Evolutionary conservation across 2,329 filamentous ascomycete genomes (phyloP).

Genomic region (Talaromyces sp.): DNA sequence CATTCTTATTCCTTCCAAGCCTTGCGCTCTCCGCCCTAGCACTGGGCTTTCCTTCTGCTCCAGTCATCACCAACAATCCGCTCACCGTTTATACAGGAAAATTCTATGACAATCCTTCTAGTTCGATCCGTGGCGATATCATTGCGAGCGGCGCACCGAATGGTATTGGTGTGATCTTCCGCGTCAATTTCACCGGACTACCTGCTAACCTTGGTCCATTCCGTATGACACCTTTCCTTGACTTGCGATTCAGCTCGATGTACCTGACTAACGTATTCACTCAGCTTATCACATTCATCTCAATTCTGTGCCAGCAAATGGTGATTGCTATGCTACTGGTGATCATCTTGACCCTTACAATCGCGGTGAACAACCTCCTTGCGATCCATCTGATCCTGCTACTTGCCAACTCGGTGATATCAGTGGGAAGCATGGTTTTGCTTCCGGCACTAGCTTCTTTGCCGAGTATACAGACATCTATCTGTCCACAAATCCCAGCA

Average conservation of each 20-base stretch:
- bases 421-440: slow-evolving; percentile 65
- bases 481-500: slow-evolving; percentile 42
- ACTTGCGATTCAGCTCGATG: not conserved
- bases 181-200: slow-evolving; percentile 56
- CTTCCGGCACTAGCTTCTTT: slow-evolving; percentile 42
- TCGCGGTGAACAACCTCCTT: slow-evolving; percentile 60
- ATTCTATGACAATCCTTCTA: slow-evolving; percentile 54
- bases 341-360: slow-evolving; percentile 68
- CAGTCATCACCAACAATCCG: slow-evolving; percentile 55
- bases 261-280: slow-evolving; percentile 18
- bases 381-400: slow-evolving; percentile 54
- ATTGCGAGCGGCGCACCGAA: slow-evolving; percentile 45
- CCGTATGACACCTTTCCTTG: slow-evolving; percentile 45
- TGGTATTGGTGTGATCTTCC: slow-evolving; percentile 55
- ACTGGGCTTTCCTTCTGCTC: slow-evolving; percentile 47
- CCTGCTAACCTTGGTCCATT: slow-evolving; percentile 55
- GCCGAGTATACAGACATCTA: slow-evolving; percentile 47
- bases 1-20: slow-evolving; percentile 20
- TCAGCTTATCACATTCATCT: slow-evolving; percentile 69
- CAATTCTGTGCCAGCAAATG: slow-evolving; percentile 58
- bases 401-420: slow-evolving; percentile 75
- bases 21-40: slow-evolving; percentile 23
- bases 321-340: slow-evolving; percentile 67
- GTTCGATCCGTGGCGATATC: slow-evolving; percentile 54
- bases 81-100: slow-evolving; percentile 53